phyloP scores from a whole-genome alignment of 2,329 filamentous ascomycete genomes.

The Cladophialophora carrionii region DNA sequence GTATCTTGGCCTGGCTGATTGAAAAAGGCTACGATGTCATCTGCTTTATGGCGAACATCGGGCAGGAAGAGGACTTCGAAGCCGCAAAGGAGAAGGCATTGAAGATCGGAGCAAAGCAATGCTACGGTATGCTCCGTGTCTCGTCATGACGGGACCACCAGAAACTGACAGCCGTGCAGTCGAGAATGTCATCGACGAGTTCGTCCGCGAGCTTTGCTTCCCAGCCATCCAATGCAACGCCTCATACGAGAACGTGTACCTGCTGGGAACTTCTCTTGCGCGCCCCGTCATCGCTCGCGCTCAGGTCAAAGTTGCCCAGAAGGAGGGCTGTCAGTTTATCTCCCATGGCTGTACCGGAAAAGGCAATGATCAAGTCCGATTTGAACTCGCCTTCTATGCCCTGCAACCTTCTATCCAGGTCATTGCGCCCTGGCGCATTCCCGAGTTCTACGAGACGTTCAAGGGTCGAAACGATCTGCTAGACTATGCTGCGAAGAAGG shows the following conservation, averaged over 20 bases:
- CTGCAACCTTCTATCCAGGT: slow-evolving; percentile 51
- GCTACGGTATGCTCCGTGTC: slow-evolving; percentile 32
- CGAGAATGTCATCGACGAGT: slow-evolving; percentile 70
- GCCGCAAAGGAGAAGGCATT: slow-evolving; percentile 69
- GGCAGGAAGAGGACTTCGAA: slow-evolving; percentile 72
- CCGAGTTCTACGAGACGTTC: slow-evolving; percentile 55
- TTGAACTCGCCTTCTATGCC: slow-evolving; percentile 56
- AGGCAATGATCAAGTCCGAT: slow-evolving; percentile 54
- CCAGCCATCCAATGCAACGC: slow-evolving; percentile 71
- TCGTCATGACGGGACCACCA: not conserved
- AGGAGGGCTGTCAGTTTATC: slow-evolving; percentile 47
- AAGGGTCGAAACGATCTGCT: slow-evolving; percentile 55
- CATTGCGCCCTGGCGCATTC: slow-evolving; percentile 55
- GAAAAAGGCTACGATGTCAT: slow-evolving; percentile 63
- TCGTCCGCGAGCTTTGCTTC: slow-evolving; percentile 80
- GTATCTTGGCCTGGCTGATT: slow-evolving; percentile 53
- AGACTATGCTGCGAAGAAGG: slow-evolving; percentile 49
- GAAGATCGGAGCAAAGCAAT: slow-evolving; percentile 70
- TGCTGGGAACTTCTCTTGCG: slow-evolving; percentile 43
- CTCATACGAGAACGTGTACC: slow-evolving; percentile 36
- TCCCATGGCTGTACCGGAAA: slow-evolving; percentile 53
- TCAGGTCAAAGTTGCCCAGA: slow-evolving; percentile 48
- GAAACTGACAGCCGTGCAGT: slow-evolving; percentile 46
- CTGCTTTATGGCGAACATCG: slow-evolving; percentile 71
- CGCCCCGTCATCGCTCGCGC: slow-evolving; percentile 54